These are phyloP conservation scores for Knufia petricola DNA, from an alignment of 2,329 filamentous ascomycete genomes.

Conservation along the genomic window DNA sequence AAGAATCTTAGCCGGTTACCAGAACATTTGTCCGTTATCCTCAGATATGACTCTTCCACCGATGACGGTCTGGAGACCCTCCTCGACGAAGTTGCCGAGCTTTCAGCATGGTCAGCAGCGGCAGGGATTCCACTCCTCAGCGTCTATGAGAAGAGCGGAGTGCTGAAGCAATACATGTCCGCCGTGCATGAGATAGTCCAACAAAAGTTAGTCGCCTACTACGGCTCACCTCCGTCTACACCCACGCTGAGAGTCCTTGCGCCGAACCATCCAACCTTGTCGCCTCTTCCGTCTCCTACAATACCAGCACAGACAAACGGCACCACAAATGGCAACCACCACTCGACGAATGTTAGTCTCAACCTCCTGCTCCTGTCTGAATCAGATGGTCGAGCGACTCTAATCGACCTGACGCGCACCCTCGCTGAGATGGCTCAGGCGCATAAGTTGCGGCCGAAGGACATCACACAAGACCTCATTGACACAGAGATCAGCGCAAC, in stretches of 20 bases:
- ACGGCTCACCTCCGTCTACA: constrained; percentile 56
- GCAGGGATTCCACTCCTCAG: constrained; percentile 80
- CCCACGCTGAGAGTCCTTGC: constrained; percentile 64
- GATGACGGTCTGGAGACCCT: constrained; percentile 68
- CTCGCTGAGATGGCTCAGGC: constrained; percentile 90
- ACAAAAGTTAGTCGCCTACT: constrained; percentile 76
- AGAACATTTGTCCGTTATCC: constrained; percentile 75
- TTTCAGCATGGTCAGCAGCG: constrained; percentile 86
- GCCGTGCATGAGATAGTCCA: constrained; percentile 70
- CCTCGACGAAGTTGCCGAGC: constrained; percentile 82
- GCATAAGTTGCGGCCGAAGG: constrained; percentile 66
- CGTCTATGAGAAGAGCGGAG: constrained; percentile 79
- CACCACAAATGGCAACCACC: constrained; percentile 1
- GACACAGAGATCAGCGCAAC: constrained; percentile 73
- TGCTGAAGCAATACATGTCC: constrained; percentile 82
- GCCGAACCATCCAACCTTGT: constrained; percentile 52
- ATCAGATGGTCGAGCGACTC: constrained; percentile 82
- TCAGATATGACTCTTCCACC: constrained; percentile 62
- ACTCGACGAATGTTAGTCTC: constrained; percentile 28
- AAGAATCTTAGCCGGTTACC: constrained; percentile 64
- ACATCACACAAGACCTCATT: constrained; percentile 77
- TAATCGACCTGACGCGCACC: constrained; percentile 92
- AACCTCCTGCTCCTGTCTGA: constrained; percentile 71
- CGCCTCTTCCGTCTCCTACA: constrained; percentile 16
- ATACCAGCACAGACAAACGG: constrained; percentile 19